Evolutionary conservation across 352 stramenopile species (phyloP).

Genomic region (Plasmopara viticola): DNA sequence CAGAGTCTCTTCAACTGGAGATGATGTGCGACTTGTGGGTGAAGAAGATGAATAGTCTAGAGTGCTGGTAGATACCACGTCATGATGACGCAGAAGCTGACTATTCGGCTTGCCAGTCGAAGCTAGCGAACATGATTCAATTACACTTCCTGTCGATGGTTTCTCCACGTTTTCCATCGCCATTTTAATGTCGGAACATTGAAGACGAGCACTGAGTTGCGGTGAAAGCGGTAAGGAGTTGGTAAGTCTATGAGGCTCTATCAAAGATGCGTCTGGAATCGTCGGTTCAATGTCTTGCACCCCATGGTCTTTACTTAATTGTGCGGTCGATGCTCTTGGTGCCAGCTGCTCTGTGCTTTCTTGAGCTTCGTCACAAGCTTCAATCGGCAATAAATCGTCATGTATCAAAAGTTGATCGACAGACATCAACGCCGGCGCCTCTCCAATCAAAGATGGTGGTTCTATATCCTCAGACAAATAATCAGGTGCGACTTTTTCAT

Average conservation of each 20-base stretch:
- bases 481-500: no score
- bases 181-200: constrained; percentile 9
- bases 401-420: constrained; percentile 18
- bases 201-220: constrained; percentile 9
- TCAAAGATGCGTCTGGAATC: constrained; percentile 7
- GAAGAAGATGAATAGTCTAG: constrained; percentile 8
- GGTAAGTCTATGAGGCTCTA: constrained; percentile 3
- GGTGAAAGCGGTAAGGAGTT: constrained; percentile 2
- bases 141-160: background rate
- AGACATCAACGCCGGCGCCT: constrained; percentile 3
- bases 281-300: constrained; percentile 1
- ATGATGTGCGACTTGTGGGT: constrained; percentile 9
- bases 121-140: constrained; percentile 5
- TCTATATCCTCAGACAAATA: no score
- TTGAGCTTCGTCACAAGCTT: constrained; percentile 8
- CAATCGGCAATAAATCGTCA: constrained; percentile 10
- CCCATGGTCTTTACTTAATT: constrained; percentile 12
- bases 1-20: background rate
- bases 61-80: constrained; percentile 9
- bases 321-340: background rate
- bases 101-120: constrained; percentile 5
- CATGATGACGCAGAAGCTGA: constrained; percentile 13
- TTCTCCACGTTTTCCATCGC: constrained; percentile 1
- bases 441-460: no score
- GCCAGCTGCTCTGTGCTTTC: background rate